Conservation (phyloP, 208 protist species). For the Balamuthia mandrillaris region DNA sequence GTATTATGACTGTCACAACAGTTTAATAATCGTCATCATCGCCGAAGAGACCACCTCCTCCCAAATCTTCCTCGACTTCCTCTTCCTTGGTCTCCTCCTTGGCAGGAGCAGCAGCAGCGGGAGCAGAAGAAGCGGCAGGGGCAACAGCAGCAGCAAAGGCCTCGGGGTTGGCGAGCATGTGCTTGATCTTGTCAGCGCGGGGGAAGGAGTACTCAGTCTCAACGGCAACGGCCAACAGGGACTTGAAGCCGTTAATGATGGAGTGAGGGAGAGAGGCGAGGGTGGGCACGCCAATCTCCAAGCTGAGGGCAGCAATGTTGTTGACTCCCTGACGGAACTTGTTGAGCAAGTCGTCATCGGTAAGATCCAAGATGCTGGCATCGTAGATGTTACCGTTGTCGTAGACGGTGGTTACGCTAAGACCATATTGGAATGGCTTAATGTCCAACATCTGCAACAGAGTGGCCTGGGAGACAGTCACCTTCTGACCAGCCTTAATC, state of each 20-base stretch:
- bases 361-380: slow-evolving; percentile 89
- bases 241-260: slow-evolving; percentile 94
- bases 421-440: slow-evolving; percentile 97
- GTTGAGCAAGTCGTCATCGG: slow-evolving; percentile 82
- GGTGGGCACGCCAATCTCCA: slow-evolving; percentile 91
- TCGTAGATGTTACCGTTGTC: slow-evolving; percentile 92
- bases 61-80: slow-evolving; percentile 19
- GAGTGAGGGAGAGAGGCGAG: slow-evolving; percentile 90
- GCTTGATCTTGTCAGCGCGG: slow-evolving; percentile 76
- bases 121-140: not conserved
- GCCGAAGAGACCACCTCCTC: slow-evolving; percentile 20
- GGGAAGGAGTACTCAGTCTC: slow-evolving; percentile 84
- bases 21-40: not conserved
- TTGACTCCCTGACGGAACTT: slow-evolving; percentile 83
- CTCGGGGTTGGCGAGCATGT: slow-evolving; percentile 80
- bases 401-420: slow-evolving; percentile 87
- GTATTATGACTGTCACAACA: not conserved
- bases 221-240: slow-evolving; percentile 89
- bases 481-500: slow-evolving; percentile 89
- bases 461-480: slow-evolving; percentile 93
- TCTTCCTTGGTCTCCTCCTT: not conserved
- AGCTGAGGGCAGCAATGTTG: slow-evolving; percentile 89
- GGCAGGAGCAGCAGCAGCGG: not conserved
- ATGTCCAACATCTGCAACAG: slow-evolving; percentile 97
- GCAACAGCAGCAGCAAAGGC: slow-evolving; percentile 68